Conservation (phyloP, 257 asterid genomes). For the Penstemon newberryi region DNA sequence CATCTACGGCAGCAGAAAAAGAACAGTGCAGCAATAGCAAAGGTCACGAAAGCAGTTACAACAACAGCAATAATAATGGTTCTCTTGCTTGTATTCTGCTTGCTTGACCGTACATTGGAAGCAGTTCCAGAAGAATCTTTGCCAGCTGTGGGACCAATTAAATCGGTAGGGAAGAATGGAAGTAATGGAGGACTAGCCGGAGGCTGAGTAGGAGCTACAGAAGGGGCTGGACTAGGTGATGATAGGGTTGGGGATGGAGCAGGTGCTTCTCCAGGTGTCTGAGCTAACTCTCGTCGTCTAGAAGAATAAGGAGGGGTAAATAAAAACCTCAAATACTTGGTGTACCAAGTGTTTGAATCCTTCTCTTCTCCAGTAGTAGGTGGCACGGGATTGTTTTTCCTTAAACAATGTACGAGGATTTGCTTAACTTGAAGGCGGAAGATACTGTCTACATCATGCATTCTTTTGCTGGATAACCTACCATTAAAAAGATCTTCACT, state of each 20-base stretch:
- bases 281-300: conserved; percentile 55
- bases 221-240: too few species aligned
- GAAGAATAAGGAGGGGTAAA: conserved; percentile 36
- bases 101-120: conserved; percentile 25
- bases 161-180: too few species aligned
- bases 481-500: conserved; percentile 27
- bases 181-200: too few species aligned
- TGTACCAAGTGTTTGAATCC: conserved; percentile 42
- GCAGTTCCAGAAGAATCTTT: conserved; percentile 25
- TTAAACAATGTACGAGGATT: conserved; percentile 59
- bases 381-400: conserved; percentile 42
- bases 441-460: conserved; percentile 26
- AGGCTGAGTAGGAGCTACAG: too few species aligned
- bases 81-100: neutral
- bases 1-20: conserved; percentile 47
- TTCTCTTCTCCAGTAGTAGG: conserved; percentile 46
- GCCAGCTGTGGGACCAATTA: too few species aligned
- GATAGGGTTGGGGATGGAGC: conserved; percentile 26
- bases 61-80: conserved; percentile 45
- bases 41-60: conserved; percentile 49
- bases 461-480: conserved; percentile 35
- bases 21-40: conserved; percentile 46
- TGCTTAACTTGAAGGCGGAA: conserved; percentile 58
- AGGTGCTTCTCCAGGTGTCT: conserved; percentile 40
- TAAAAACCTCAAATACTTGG: conserved; percentile 38